These are phyloP conservation scores for Termitomyces sp. DNA, from an alignment of 768 basidiomycete species.

Conservation along the genomic window DNA sequence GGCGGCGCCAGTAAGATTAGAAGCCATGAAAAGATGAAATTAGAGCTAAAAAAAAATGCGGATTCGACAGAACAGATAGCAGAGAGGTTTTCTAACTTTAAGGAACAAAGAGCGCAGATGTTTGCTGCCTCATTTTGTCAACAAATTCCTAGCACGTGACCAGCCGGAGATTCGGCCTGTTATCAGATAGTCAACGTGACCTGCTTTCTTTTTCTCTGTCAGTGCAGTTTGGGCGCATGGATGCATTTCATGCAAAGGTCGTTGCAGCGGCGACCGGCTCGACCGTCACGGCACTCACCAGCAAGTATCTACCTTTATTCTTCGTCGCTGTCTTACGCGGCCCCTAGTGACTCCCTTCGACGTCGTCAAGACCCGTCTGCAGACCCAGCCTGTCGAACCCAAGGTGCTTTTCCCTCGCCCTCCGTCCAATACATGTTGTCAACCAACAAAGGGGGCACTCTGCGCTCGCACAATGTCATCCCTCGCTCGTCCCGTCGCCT, in stretches of 20 bases:
- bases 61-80: neutral
- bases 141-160: slow-evolving; percentile 15
- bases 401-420: slow-evolving; percentile 48
- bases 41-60: neutral
- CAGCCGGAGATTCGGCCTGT: slow-evolving; percentile 10
- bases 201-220: slow-evolving; percentile 1
- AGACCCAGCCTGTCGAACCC: slow-evolving; percentile 73
- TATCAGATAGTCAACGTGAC: slow-evolving; percentile 29
- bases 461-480: slow-evolving; percentile 81
- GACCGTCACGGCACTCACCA: slow-evolving; percentile 77
- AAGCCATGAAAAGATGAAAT: slow-evolving; percentile 28
- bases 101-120: slow-evolving; percentile 1
- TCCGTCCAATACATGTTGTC: slow-evolving; percentile 62
- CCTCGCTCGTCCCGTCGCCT: slow-evolving; percentile 47
- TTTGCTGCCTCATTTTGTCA: slow-evolving; percentile 15
- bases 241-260: slow-evolving; percentile 73
- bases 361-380: slow-evolving; percentile 93
- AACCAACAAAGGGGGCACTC: slow-evolving; percentile 44
- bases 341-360: slow-evolving; percentile 96
- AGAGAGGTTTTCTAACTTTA: neutral
- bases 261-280: slow-evolving; percentile 77
- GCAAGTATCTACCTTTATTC: slow-evolving; percentile 34
- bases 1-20: slow-evolving; percentile 56
- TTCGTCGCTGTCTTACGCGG: slow-evolving; percentile 3
- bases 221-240: slow-evolving; percentile 38